Evolutionary conservation across 208 protist genomes (phyloP).

Genomic region (Wallacemonas rigidus): DNA sequence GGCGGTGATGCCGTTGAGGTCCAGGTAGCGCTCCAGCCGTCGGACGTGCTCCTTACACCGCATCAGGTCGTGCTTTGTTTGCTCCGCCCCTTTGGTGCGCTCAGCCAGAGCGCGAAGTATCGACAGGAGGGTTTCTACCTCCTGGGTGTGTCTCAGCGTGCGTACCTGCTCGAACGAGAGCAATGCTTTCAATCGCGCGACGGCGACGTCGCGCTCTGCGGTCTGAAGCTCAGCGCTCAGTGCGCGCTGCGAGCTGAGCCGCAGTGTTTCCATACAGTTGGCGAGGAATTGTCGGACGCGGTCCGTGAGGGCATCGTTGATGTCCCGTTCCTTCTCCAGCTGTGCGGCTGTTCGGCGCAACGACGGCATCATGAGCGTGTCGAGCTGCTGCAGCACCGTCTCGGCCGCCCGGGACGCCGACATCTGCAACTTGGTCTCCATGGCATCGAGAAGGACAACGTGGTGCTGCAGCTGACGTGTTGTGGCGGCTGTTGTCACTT

Average conservation of each 20-base stretch:
- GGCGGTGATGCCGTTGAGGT: slow-evolving; percentile 57
- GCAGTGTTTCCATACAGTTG: slow-evolving; percentile 30
- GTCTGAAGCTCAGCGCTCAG: slow-evolving; percentile 48
- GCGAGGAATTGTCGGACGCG: slow-evolving; percentile 43
- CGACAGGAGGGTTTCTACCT: slow-evolving; percentile 64
- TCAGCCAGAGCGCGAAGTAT: slow-evolving; percentile 65
- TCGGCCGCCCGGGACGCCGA: slow-evolving; percentile 5
- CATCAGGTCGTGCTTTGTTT: slow-evolving; percentile 34
- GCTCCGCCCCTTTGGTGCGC: slow-evolving; percentile 43
- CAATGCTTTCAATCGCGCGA: slow-evolving; percentile 55
- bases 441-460: slow-evolving; percentile 1
- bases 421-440: slow-evolving; percentile 18
- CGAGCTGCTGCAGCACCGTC: slow-evolving; percentile 28
- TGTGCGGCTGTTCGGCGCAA: slow-evolving; percentile 31
- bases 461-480: background rate
- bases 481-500: background rate
- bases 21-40: slow-evolving; percentile 64
- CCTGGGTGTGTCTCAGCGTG: slow-evolving; percentile 41
- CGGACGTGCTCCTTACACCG: slow-evolving; percentile 63
- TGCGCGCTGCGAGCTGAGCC: slow-evolving; percentile 28
- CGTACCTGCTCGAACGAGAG: slow-evolving; percentile 46
- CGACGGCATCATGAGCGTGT: slow-evolving; percentile 15
- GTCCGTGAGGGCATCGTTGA: slow-evolving; percentile 41
- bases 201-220: slow-evolving; percentile 38
- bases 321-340: slow-evolving; percentile 35